Percentiles rank a stretch among this genome's conserved stretches.
Evolutionary conservation across 805 yeast genomes (phyloP).

Genomic region (Teunomyces funiuensis): DNA sequence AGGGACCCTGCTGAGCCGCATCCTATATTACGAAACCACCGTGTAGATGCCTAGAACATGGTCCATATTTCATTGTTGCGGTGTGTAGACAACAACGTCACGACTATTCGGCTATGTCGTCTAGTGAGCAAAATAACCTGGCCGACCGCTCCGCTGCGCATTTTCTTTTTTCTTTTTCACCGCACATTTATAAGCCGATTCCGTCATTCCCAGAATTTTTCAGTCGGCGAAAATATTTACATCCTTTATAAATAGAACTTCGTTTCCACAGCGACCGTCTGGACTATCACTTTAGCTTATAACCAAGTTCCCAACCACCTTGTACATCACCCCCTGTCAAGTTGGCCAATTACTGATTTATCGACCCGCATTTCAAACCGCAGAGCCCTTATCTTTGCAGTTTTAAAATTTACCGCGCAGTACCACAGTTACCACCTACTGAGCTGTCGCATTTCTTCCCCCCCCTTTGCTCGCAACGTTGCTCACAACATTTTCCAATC

Average conservation of each 20-base stretch:
- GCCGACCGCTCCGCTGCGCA: background rate
- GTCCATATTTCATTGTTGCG: too few species aligned
- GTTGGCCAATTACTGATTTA: too few species aligned
- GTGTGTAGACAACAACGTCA: too few species aligned
- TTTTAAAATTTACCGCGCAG: background rate
- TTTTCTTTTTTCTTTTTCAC: constrained; percentile 1
- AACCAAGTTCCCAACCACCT: too few species aligned
- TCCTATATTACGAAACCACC: too few species aligned
- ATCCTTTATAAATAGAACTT: background rate
- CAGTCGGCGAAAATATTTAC: background rate
- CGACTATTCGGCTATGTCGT: too few species aligned
- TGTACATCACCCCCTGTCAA: background rate
- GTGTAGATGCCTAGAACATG: too few species aligned
- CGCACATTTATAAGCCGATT: background rate
- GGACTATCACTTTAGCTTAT: too few species aligned
- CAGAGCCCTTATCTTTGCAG: background rate
- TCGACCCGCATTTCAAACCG: too few species aligned
- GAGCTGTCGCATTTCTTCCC: background rate
- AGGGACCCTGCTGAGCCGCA: too few species aligned
- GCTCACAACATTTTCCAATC: background rate
- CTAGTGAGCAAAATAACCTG: too few species aligned
- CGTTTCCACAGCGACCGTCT: background rate
- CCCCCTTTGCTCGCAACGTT: background rate
- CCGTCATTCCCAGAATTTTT: background rate
- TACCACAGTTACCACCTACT: background rate